Evolutionary conservation across 441 rosid genomes (phyloP).

Genomic region (Arabidopsis hybrid): DNA sequence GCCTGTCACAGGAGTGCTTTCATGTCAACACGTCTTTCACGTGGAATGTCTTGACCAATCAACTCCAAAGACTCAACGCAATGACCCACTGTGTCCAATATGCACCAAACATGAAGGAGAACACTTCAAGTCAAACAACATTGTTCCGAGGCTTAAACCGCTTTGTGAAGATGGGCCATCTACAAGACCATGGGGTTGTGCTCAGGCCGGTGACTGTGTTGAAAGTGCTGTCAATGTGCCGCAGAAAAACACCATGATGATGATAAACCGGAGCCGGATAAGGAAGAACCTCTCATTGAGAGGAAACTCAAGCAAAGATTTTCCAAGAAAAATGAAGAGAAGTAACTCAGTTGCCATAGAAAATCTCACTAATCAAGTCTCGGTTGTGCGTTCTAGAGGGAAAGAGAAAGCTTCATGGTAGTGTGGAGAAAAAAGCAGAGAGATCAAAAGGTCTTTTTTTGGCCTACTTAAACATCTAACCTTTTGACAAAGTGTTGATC

Average conservation of each 20-base stretch:
- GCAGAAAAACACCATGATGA: slow-evolving; percentile 45
- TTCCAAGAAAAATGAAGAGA: slow-evolving; percentile 61
- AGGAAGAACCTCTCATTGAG: slow-evolving; percentile 56
- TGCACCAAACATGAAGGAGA: slow-evolving; percentile 68
- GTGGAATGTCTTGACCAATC: slow-evolving; percentile 93
- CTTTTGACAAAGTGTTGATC: slow-evolving; percentile 26
- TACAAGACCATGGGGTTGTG: slow-evolving; percentile 68
- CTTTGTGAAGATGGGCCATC: slow-evolving; percentile 59
- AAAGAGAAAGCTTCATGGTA: slow-evolving; percentile 47
- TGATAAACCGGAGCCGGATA: slow-evolving; percentile 45
- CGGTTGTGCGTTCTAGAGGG: slow-evolving; percentile 51
- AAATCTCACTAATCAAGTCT: slow-evolving; percentile 43
- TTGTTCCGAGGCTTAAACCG: slow-evolving; percentile 61
- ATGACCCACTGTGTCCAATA: slow-evolving; percentile 83
- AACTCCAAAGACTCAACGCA: slow-evolving; percentile 68
- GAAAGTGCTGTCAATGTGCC: slow-evolving; percentile 58
- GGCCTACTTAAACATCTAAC: neutral
- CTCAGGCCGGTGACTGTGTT: slow-evolving; percentile 65
- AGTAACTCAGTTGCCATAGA: slow-evolving; percentile 49
- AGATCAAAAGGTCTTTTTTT: slow-evolving; percentile 29
- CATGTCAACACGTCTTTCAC: slow-evolving; percentile 91
- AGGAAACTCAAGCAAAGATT: slow-evolving; percentile 62
- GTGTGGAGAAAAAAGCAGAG: slow-evolving; percentile 21
- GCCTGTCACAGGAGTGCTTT: slow-evolving; percentile 83
- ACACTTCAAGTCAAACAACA: slow-evolving; percentile 57